phyloP scores from a whole-genome alignment of 345 rosid genomes.

The Salix viminalis region DNA sequence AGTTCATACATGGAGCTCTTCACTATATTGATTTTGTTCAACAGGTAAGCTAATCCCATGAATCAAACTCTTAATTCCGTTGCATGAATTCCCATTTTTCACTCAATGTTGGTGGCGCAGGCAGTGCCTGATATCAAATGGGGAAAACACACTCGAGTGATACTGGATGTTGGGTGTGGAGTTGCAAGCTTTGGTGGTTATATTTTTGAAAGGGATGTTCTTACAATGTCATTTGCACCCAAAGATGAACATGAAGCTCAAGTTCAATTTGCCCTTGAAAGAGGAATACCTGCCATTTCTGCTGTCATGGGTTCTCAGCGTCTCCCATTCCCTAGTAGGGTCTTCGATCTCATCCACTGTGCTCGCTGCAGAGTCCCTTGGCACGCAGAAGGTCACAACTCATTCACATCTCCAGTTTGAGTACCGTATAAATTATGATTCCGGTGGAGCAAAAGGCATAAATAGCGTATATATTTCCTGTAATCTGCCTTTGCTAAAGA shows the following conservation, averaged over 20 bases:
- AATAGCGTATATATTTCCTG: not conserved
- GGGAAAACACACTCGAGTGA: slow-evolving; percentile 76
- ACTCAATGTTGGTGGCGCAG: slow-evolving; percentile 27
- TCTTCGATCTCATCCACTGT: slow-evolving; percentile 81
- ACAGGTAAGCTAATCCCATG: slow-evolving; percentile 33
- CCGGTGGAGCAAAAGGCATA: not conserved
- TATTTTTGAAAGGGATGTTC: slow-evolving; percentile 81
- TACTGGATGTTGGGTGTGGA: slow-evolving; percentile 91
- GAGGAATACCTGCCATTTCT: slow-evolving; percentile 93
- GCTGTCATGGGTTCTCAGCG: slow-evolving; percentile 96
- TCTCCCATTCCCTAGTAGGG: slow-evolving; percentile 80
- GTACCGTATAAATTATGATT: not conserved
- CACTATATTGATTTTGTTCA: slow-evolving; percentile 81
- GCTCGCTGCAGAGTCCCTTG: slow-evolving; percentile 98
- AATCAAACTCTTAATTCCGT: not conserved
- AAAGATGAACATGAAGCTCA: slow-evolving; percentile 98
- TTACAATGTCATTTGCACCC: slow-evolving; percentile 92
- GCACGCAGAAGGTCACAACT: slow-evolving; percentile 58
- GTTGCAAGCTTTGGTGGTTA: slow-evolving; percentile 93
- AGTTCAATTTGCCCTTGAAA: slow-evolving; percentile 91
- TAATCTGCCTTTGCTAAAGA: not conserved
- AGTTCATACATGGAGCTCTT: slow-evolving; percentile 89
- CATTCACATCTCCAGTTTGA: not conserved
- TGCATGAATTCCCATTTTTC: not conserved
- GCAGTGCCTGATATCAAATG: slow-evolving; percentile 63